A percentile compares a stretch with the other conserved stretches of the same genome.
These are phyloP conservation scores for Plenodomus tracheiphilus DNA, from an alignment of 2,329 filamentous ascomycete genomes.

Conservation along the genomic window DNA sequence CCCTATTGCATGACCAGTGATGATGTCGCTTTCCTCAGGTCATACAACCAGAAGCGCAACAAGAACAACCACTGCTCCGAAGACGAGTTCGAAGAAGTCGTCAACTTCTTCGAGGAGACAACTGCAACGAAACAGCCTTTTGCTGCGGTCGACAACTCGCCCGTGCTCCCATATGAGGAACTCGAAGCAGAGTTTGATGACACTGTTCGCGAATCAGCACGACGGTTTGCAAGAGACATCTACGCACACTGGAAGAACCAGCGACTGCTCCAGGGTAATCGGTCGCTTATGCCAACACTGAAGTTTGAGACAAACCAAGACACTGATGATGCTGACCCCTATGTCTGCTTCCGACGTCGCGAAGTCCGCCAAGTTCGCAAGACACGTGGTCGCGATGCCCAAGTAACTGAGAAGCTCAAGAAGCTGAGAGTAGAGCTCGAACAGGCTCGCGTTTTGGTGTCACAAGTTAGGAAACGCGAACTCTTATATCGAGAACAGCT, in stretches of 20 bases:
- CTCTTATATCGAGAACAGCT: conserved; percentile 76
- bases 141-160: conserved; percentile 85
- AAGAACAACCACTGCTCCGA: conserved; percentile 71
- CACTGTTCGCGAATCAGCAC: conserved; percentile 57
- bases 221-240: conserved; percentile 71
- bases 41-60: conserved; percentile 77
- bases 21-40: conserved; percentile 81
- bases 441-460: conserved; percentile 79
- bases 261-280: conserved; percentile 69
- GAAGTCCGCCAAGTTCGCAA: conserved; percentile 94
- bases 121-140: conserved; percentile 82
- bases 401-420: conserved; percentile 92
- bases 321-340: conserved; percentile 93
- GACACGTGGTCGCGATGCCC: conserved; percentile 89
- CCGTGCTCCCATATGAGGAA: conserved; percentile 64
- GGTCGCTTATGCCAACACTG: conserved; percentile 73
- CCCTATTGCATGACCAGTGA: conserved; percentile 94
- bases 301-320: conserved; percentile 96
- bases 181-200: conserved; percentile 68
- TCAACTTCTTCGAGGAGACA: conserved; percentile 93
- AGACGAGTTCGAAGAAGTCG: conserved; percentile 89
- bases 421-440: conserved; percentile 89
- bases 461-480: conserved; percentile 79
- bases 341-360: conserved; percentile 94
- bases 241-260: conserved; percentile 88